Percentiles rank a stretch among this genome's conserved stretches.
These are phyloP conservation scores for Colletotrichum coccodes DNA, from an alignment of 2,329 filamentous ascomycete species.

Conservation along the genomic window DNA sequence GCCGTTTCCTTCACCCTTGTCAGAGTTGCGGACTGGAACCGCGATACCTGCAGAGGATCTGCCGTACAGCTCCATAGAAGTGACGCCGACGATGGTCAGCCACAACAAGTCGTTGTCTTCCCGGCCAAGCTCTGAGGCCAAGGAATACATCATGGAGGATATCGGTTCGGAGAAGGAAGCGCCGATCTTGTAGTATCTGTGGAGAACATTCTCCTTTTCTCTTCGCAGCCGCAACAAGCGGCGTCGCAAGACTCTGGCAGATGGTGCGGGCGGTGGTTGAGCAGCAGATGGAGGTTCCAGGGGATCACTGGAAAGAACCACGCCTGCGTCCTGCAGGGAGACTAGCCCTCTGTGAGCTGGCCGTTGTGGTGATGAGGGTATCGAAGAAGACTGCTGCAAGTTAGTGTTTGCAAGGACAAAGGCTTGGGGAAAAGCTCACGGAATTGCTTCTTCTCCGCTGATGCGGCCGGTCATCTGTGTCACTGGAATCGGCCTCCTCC, in stretches of 20 bases:
- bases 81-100: constrained; percentile 93
- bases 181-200: constrained; percentile 86
- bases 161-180: constrained; percentile 95
- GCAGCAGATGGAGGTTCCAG: constrained; percentile 67
- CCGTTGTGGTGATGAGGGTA: constrained; percentile 71
- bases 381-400: constrained; percentile 67
- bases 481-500: constrained; percentile 76
- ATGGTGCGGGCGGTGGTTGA: constrained; percentile 70
- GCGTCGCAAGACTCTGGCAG: constrained; percentile 76
- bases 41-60: constrained; percentile 84
- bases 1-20: constrained; percentile 68
- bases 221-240: constrained; percentile 79
- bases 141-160: constrained; percentile 91
- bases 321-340: constrained; percentile 59
- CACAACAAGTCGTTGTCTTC: constrained; percentile 97
- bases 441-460: constrained; percentile 91
- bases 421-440: constrained; percentile 57
- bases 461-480: constrained; percentile 79
- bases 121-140: constrained; percentile 92
- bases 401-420: constrained; percentile 31
- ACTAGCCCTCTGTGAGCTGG: constrained; percentile 70
- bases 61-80: constrained; percentile 92
- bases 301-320: constrained; percentile 59
- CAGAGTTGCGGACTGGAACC: constrained; percentile 65
- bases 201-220: constrained; percentile 80